phyloP scores from a whole-genome alignment of 805 yeast genomes.

The Spathaspora arborariae region DNA sequence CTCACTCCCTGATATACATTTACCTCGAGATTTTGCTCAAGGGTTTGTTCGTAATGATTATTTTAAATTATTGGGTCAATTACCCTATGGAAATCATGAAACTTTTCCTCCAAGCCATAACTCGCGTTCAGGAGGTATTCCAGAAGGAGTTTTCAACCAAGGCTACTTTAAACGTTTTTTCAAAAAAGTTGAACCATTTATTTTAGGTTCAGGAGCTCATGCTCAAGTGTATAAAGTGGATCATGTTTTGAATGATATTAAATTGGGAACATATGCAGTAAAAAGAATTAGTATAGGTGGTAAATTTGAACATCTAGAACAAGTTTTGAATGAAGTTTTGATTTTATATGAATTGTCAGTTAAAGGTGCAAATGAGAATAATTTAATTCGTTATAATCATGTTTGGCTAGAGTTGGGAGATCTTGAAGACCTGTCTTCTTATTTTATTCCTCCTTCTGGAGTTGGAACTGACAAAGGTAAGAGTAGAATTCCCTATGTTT shows the following conservation, averaged over 20 bases:
- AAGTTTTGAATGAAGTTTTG: slow-evolving; percentile 74
- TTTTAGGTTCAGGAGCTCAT: slow-evolving; percentile 78
- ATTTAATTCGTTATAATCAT: slow-evolving; percentile 81
- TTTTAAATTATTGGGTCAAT: slow-evolving; percentile 29
- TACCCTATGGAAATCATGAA: slow-evolving; percentile 13
- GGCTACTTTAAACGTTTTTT: slow-evolving; percentile 80
- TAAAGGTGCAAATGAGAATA: slow-evolving; percentile 41
- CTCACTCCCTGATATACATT: neutral
- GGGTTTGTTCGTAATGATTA: slow-evolving; percentile 34
- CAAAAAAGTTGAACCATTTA: slow-evolving; percentile 44
- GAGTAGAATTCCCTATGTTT: slow-evolving; percentile 60
- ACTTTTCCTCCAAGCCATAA: neutral
- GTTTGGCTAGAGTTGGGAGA: slow-evolving; percentile 79
- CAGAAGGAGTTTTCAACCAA: slow-evolving; percentile 64
- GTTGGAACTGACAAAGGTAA: neutral
- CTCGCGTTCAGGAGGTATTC: slow-evolving; percentile 21
- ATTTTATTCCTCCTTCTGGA: slow-evolving; percentile 14
- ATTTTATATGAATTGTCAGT: slow-evolving; percentile 54
- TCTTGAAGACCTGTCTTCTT: slow-evolving; percentile 45
- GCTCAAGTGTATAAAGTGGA: slow-evolving; percentile 84
- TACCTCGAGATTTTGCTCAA: slow-evolving; percentile 6
- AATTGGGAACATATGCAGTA: slow-evolving; percentile 77
- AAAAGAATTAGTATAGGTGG: slow-evolving; percentile 84
- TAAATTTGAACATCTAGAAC: slow-evolving; percentile 61
- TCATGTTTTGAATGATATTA: slow-evolving; percentile 68